Evolutionary conservation across 2,329 filamentous ascomycete genomes (phyloP).

Genomic region (Fusarium sp.): DNA sequence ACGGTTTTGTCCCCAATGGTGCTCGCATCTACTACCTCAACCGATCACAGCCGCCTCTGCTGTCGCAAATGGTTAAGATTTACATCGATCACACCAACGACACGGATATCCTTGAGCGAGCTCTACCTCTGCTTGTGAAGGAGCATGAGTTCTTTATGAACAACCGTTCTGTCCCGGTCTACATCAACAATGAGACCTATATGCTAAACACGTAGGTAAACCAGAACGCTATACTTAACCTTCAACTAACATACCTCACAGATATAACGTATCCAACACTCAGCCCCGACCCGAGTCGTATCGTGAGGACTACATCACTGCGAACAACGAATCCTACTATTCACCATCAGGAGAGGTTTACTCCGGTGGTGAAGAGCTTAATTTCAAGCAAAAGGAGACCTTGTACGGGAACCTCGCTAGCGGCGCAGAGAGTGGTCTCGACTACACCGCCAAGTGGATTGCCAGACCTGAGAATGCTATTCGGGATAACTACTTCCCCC

Average conservation of each 20-base stretch:
- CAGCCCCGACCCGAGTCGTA: slow-evolving; percentile 77
- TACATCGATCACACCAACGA: slow-evolving; percentile 76
- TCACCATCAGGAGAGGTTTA: slow-evolving; percentile 69
- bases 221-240: background rate
- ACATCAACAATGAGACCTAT: slow-evolving; percentile 61
- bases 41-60: slow-evolving; percentile 74
- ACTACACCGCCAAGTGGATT: slow-evolving; percentile 72
- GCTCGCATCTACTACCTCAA: slow-evolving; percentile 77
- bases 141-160: slow-evolving; percentile 73
- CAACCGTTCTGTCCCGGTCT: slow-evolving; percentile 70
- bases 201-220: slow-evolving; percentile 66
- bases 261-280: slow-evolving; percentile 72
- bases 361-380: slow-evolving; percentile 63
- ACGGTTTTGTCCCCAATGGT: slow-evolving; percentile 76
- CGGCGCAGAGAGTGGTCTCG: slow-evolving; percentile 75
- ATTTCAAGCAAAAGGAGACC: slow-evolving; percentile 62
- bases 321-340: slow-evolving; percentile 74
- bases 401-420: slow-evolving; percentile 74
- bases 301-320: slow-evolving; percentile 73
- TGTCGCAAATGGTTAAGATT: slow-evolving; percentile 74
- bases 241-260: slow-evolving; percentile 33
- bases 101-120: slow-evolving; percentile 69
- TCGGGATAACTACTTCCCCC: slow-evolving; percentile 72
- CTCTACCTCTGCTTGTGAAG: slow-evolving; percentile 71
- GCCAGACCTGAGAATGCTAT: slow-evolving; percentile 68